These are phyloP conservation scores for Cyclotella kingstonii DNA, from an alignment of 108 stramenopile genomes.

Conservation along the genomic window DNA sequence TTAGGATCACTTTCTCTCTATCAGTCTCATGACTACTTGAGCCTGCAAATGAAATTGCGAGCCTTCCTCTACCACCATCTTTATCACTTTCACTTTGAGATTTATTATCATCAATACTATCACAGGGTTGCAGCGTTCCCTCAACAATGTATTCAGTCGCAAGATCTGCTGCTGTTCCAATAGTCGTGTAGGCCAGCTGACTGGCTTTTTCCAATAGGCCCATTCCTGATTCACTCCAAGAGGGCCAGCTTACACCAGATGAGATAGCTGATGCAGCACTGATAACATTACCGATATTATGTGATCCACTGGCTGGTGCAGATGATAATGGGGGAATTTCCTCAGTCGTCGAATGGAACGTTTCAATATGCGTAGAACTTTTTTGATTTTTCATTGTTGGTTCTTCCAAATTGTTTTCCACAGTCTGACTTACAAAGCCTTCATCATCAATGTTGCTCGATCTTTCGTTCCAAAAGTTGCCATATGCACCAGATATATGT, in stretches of 20 bases:
- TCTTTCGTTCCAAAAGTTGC: too few species aligned
- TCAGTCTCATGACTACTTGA: background rate
- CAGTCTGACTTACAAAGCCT: too few species aligned
- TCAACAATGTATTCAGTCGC: conserved; percentile 1
- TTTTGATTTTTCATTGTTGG: conserved; percentile 3
- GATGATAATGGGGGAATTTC: conserved; percentile 34
- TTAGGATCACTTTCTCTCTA: background rate
- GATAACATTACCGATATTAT: background rate
- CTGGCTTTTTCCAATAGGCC: conserved; percentile 15
- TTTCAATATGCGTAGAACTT: background rate
- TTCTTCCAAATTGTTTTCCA: background rate
- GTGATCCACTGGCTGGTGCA: conserved; percentile 15
- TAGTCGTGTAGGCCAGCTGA: conserved; percentile 16
- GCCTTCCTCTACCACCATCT: background rate
- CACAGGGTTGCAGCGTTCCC: background rate
- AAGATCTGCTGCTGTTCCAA: conserved; percentile 18
- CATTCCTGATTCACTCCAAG: conserved; percentile 5
- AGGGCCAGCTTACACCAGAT: conserved; percentile 14
- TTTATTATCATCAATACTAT: too few species aligned
- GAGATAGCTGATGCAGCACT: conserved; percentile 4
- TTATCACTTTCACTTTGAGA: background rate
- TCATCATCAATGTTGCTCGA: too few species aligned
- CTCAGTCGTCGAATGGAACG: conserved; percentile 33
- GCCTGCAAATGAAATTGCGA: background rate
- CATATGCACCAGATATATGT: too few species aligned